Evolutionary conservation across 352 stramenopile genomes (phyloP), one percentile per base, ranked within the genome.

Genomic region (Globisporangium alternatum): DNA sequence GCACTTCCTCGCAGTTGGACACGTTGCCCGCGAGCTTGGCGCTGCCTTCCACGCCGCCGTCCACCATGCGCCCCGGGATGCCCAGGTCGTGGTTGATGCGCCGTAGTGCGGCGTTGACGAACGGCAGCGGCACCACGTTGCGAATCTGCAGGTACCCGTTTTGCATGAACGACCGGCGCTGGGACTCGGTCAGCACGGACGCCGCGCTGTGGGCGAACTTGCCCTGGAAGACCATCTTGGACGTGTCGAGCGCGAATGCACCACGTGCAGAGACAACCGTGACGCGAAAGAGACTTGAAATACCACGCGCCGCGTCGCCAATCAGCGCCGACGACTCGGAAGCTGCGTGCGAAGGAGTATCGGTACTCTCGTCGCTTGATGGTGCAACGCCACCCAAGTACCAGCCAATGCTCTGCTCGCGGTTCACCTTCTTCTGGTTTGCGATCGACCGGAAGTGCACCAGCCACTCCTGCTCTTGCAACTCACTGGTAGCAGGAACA

Each of bases 61-160:
- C 72, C 9, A 91, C 79, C 77, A 91, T 90, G 30, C 72, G 74
- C 3, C 82, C 79, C 22, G 83, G 80, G 19, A 87, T 74, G 3
- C 83, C 81, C 5, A 94, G 72, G 37, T 94, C 82, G 59, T 94
- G 83, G 53, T 93, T 93, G 64, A 93, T 89, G 51, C 77, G 81
- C 10, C 76, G 71, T 60, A 89, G 58, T 15, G 72, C 81, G 1
- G 77, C 70, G 48, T 91, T 86, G 1, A 83, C 70, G 41, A 94
- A 67, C 12, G 60, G 56, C 25, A 91, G 61, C 1, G 81, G 71
- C 25, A 94, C 83, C 8, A 76, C 83, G 13, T 77, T 71, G 35
- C 78, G 83, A 31, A 94, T 77, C 67, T 86, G 74, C 8, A 94
- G 64, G 62, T 79, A 92, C n/a, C 86, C 86, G 35, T 94, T 80